Base-by-base conservation (phyloP, 2,329 filamentous ascomycete species). In the Pseudogymnoascus destructans region DNA sequence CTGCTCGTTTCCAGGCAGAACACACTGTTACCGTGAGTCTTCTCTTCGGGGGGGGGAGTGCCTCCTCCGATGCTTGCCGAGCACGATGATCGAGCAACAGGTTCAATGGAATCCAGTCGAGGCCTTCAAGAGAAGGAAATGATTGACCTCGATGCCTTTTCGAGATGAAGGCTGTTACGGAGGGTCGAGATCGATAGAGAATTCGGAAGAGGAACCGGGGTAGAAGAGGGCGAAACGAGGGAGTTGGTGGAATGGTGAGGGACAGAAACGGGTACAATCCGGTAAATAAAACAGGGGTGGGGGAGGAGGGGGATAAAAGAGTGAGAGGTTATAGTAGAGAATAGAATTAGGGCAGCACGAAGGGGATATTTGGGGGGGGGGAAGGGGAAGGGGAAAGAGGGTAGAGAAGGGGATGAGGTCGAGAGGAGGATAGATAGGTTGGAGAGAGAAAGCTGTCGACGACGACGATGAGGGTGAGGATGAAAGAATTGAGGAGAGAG, bases 291-390 rank as follows among this genome's bases (percentile, higher is more conserved):
- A 61, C 60, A 60, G 59, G 60, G 58, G 61, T 61, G 57, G 59
- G 55, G 61, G 60, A 60, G 60, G 57, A 64, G 59, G 55, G 59
- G 60, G 61, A 61, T 57, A 64, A 62, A 67, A 64, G 59, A 62
- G 66, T 63, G 62, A 63, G 59, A 63, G 60, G 63, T 64, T 52
- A 65, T 64, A 60, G 62, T 61, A 66, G 63, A 65, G 66, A 66
- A 64, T 65, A 67, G 66, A 65, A 68, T 65, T 66, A 70, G 71
- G 68, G 68, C 64, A 70, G 68, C 64, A 61, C 64, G 63, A 61
- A 59, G 61, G 62, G 64, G 58, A n/a, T 59, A 63, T 60, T 62
- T 49, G 58, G 57, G 59, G 63, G 64, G 64, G 64, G 61, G 64
- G 54, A 57, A 61, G 64, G 61, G 64, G 54, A 57, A 61, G 61